phyloP scores from a whole-genome alignment of 2,329 filamentous ascomycete species.

The Curvularia sp. region DNA sequence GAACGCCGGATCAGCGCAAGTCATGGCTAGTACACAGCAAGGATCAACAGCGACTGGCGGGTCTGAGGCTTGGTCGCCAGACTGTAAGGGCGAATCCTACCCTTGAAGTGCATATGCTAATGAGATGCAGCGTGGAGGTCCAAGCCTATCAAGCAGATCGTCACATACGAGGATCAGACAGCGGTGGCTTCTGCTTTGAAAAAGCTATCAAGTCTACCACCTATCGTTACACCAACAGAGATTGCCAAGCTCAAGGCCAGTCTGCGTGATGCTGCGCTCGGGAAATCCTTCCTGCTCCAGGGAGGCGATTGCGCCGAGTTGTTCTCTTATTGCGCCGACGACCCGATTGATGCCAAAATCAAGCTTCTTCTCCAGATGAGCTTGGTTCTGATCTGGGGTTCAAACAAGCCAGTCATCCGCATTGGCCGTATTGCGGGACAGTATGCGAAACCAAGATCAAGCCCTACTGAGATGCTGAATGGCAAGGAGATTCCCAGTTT shows the following conservation, averaged over 20 bases:
- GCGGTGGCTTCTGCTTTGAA: conserved; percentile 66
- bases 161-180: conserved; percentile 69
- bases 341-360: conserved; percentile 92
- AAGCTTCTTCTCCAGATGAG: conserved; percentile 98
- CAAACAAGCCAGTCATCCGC: conserved; percentile 81
- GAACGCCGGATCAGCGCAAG: conserved; percentile 3
- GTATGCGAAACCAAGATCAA: conserved; percentile 94
- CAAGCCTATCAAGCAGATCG: conserved; percentile 80
- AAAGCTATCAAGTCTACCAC: conserved; percentile 74
- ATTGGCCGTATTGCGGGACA: conserved; percentile 97
- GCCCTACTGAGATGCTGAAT: conserved; percentile 80
- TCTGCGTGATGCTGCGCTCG: conserved; percentile 84
- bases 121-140: conserved; percentile 69
- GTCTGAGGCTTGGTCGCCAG: conserved; percentile 48
- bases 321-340: conserved; percentile 92
- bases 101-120: conserved; percentile 16
- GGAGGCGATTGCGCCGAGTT: conserved; percentile 97
- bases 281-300: conserved; percentile 92
- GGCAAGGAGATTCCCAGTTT: conserved; percentile 87
- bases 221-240: conserved; percentile 79
- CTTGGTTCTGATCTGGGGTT: conserved; percentile 89
- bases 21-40: conserved; percentile 12
- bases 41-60: conserved; percentile 10
- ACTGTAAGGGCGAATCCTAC: conserved; percentile 38
- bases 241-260: conserved; percentile 80